Evolutionary conservation across 441 rosid species (phyloP), one percentile per base, ranked within the genome.

Genomic region (Populus trichocarpa): DNA sequence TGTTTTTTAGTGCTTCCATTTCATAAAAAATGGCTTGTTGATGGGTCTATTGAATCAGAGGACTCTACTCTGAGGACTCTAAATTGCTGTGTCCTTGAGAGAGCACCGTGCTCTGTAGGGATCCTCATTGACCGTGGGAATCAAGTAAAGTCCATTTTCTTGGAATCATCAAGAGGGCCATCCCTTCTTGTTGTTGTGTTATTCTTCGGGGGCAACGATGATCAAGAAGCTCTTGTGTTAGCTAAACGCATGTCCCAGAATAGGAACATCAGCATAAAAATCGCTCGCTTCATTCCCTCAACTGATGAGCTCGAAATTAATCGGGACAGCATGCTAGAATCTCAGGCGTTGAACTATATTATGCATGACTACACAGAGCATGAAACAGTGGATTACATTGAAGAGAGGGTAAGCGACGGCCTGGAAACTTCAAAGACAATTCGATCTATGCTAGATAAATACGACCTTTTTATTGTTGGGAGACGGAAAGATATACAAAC

Each of bases 31-130:
- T 81, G 91, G 85, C 13, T 76, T 9, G 22, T 72, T 2, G 84
- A 83, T 2, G 88, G 90, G 9, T 65, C 72, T 9, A 13, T 78
- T 69, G 77, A 80, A 42, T 72, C 76, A 0, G 85, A 80, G 16
- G 80, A 83, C 66, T 64, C 20, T 2, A 25, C 32, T 18, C 25
- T 75, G 6, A 72, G 82, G 79, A 65, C 66, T 11, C 10, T 85
- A 7, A 85, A 87, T 10, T 16, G 12, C 28, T 66, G 42, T 9
- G 81, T 87, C 16, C 77, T 87, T 5, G 80, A 81, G 8, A 63
- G 42, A 28, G 81, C 88, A 3, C 87, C 88, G 8, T 87, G 90
- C 61, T 84, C 90, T 0, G 86, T 87, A 0, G 88, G 88, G 26
- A 80, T 85, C 63, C 73, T 84, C 10, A 59, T 84, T 1, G 81